Percentiles rank a stretch among this genome's conserved stretches.
Conservation (phyloP, 225 moss, liverwort and hornwort species). For the Bryoerythrophyllum caledonicum region DNA sequence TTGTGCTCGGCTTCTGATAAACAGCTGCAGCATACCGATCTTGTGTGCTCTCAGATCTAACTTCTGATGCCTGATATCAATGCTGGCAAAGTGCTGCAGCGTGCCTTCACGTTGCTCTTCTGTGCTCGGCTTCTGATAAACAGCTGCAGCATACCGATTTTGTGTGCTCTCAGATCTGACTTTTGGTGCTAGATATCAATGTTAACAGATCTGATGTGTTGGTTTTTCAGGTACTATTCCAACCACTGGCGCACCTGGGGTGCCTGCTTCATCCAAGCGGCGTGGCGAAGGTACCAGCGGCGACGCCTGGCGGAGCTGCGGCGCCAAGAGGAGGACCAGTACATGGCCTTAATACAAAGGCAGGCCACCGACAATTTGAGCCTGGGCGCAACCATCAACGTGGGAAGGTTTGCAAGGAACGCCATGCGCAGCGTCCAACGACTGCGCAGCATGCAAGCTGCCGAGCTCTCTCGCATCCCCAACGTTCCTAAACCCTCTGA, state of each 20-base stretch:
- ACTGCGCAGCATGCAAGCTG: conserved; percentile 53
- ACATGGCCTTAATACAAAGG: conserved; percentile 32
- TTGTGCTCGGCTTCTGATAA: too few species aligned
- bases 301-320: conserved; percentile 44
- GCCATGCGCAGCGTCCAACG: conserved; percentile 60
- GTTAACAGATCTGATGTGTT: too few species aligned
- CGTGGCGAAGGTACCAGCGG: conserved; percentile 59
- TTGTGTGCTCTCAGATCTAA: background rate
- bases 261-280: conserved; percentile 68
- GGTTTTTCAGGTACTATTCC: conserved; percentile 49
- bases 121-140: too few species aligned
- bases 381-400: conserved; percentile 38
- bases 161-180: too few species aligned
- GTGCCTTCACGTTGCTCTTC: too few species aligned
- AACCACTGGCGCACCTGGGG: conserved; percentile 79
- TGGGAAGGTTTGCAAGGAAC: conserved; percentile 41
- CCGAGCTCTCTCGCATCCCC: conserved; percentile 44
- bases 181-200: too few species aligned
- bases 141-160: too few species aligned
- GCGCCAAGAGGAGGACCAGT: conserved; percentile 47
- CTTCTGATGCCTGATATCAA: too few species aligned
- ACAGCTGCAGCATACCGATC: too few species aligned
- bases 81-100: too few species aligned
- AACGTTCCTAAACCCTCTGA: conserved; percentile 65
- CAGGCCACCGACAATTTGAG: conserved; percentile 35